phyloP scores from a whole-genome alignment of 495 filamentous ascomycete species.

The Penicillium manginii region DNA sequence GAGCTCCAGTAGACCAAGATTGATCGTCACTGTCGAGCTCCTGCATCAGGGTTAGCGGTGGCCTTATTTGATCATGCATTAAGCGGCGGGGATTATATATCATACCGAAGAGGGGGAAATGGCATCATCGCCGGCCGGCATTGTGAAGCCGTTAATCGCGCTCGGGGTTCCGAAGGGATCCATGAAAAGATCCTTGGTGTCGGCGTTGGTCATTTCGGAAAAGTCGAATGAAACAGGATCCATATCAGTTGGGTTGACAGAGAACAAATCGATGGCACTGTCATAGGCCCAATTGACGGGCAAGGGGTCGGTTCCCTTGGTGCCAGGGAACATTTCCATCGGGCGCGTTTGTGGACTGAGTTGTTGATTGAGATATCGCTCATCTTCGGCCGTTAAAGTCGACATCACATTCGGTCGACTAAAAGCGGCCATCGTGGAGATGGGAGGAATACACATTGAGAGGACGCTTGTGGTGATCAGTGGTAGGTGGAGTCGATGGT shows the following conservation, averaged over 20 bases:
- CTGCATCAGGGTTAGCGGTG: slow-evolving; percentile 18
- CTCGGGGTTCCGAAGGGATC: slow-evolving; percentile 39
- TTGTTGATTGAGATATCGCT: slow-evolving; percentile 30
- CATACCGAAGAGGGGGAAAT: slow-evolving; percentile 41
- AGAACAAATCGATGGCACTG: slow-evolving; percentile 46
- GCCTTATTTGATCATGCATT: slow-evolving; percentile 8
- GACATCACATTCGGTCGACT: slow-evolving; percentile 24
- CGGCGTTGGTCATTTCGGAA: slow-evolving; percentile 36
- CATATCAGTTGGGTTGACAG: slow-evolving; percentile 41
- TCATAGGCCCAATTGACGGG: slow-evolving; percentile 51
- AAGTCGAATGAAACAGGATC: slow-evolving; percentile 42
- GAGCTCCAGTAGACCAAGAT: slow-evolving; percentile 35
- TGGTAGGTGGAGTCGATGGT: slow-evolving; percentile 5
- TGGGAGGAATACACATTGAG: slow-evolving; percentile 15
- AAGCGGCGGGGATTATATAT: slow-evolving; percentile 2
- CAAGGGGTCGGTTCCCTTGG: slow-evolving; percentile 36
- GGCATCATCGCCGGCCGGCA: slow-evolving; percentile 39
- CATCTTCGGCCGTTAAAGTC: slow-evolving; percentile 23
- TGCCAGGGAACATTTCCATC: slow-evolving; percentile 19
- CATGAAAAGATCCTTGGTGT: slow-evolving; percentile 42
- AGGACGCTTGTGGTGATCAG: slow-evolving; percentile 15
- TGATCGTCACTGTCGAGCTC: slow-evolving; percentile 51
- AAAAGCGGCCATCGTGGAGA: slow-evolving; percentile 24
- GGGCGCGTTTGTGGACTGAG: slow-evolving; percentile 30
- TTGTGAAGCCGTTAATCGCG: slow-evolving; percentile 42